phyloP scores from a whole-genome alignment of 1,284 basidiomycete genomes.

The Leccinum subrobustum region DNA sequence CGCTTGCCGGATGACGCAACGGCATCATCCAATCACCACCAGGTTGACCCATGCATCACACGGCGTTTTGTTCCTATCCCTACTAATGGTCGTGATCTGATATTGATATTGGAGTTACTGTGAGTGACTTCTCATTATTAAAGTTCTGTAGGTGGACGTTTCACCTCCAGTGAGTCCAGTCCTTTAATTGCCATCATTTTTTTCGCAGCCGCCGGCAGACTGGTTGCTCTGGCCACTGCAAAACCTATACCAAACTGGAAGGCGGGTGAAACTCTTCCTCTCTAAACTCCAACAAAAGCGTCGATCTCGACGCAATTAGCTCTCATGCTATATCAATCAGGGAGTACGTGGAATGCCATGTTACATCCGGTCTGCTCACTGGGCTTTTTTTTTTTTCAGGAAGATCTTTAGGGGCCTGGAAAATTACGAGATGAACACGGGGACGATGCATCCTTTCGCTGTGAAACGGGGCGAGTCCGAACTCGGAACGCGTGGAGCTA shows the following conservation, averaged over 20 bases:
- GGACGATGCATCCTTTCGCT: not conserved
- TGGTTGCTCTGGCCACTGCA: not conserved
- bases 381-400: not conserved
- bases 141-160: not conserved
- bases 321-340: not conserved
- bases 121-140: not conserved
- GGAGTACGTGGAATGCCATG: not conserved
- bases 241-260: not conserved
- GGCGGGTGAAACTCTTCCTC: not conserved
- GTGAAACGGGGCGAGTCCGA: not conserved
- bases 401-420: not conserved
- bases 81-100: too few species aligned
- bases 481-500: not conserved
- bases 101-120: too few species aligned
- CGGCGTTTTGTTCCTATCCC: too few species aligned
- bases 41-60: too few species aligned
- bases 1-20: too few species aligned
- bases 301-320: not conserved
- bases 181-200: not conserved
- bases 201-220: not conserved
- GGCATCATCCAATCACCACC: too few species aligned
- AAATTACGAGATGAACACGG: not conserved
- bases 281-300: not conserved
- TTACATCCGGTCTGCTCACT: not conserved
- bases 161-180: not conserved